These are phyloP conservation scores for Immersiporthe knoxdaviesiana DNA, from an alignment of 2,329 filamentous ascomycete species.

Conservation along the genomic window DNA sequence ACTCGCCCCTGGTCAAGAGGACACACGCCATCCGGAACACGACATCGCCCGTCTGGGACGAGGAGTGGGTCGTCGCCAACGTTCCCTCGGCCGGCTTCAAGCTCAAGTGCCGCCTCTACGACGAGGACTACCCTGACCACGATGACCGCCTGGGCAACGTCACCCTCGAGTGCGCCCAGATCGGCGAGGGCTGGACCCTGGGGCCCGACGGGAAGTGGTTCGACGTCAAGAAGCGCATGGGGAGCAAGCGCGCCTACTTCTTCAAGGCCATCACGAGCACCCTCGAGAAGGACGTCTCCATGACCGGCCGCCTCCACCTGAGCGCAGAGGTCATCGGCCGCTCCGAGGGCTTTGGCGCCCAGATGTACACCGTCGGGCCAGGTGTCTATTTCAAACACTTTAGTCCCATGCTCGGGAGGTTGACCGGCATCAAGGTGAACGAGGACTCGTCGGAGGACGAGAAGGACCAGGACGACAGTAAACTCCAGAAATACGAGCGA, in stretches of 20 bases:
- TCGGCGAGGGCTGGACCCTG: conserved; percentile 74
- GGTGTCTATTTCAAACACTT: conserved; percentile 80
- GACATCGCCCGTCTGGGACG: conserved; percentile 79
- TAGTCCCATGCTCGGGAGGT: conserved; percentile 83
- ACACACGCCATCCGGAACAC: conserved; percentile 75
- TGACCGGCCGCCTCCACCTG: conserved; percentile 71
- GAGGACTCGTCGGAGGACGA: conserved; percentile 49
- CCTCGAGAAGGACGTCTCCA: conserved; percentile 62
- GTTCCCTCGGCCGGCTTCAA: conserved; percentile 79
- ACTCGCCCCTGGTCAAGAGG: conserved; percentile 73
- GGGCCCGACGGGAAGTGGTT: conserved; percentile 61
- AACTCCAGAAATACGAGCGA: conserved; percentile 76
- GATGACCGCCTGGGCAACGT: conserved; percentile 90
- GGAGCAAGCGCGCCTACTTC: conserved; percentile 84
- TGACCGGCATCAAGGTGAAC: conserved; percentile 73
- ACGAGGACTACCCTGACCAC: conserved; percentile 84
- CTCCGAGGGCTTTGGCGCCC: conserved; percentile 70
- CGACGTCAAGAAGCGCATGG: conserved; percentile 79
- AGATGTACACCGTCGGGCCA: conserved; percentile 79
- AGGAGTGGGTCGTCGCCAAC: conserved; percentile 86
- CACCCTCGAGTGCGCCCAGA: conserved; percentile 64
- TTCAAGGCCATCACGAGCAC: conserved; percentile 70
- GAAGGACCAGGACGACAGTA: conserved; percentile 51
- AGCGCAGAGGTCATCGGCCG: conserved; percentile 78
- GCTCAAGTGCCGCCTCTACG: conserved; percentile 84